A percentile compares a stretch with the other conserved stretches of the same genome.
Evolutionary conservation across 345 rosid genomes (phyloP).

Genomic region (Salix suchowensis): DNA sequence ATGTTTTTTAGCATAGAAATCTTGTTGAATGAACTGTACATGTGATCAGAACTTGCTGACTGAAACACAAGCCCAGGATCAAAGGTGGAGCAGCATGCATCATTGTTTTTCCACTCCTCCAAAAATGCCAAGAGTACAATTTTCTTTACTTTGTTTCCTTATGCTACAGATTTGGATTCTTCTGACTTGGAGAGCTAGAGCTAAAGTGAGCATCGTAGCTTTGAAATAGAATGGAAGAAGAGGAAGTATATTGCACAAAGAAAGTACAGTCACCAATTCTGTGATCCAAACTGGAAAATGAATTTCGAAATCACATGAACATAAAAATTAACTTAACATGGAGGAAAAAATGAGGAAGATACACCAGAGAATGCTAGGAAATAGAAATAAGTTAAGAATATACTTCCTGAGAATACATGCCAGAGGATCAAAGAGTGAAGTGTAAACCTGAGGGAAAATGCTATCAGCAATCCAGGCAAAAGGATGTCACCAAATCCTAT

Average conservation of each 20-base stretch:
- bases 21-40: background rate
- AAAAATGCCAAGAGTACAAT: background rate
- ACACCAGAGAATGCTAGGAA: background rate
- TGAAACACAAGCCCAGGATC: background rate
- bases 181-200: background rate
- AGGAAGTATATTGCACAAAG: background rate
- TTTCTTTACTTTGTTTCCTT: background rate
- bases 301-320: background rate
- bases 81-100: background rate
- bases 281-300: background rate
- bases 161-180: background rate
- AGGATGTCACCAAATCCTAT: slow-evolving; percentile 99
- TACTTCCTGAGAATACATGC: background rate
- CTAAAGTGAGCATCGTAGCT: background rate
- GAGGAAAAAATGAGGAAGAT: background rate
- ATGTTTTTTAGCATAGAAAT: background rate
- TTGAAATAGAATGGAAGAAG: background rate
- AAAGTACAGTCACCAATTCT: background rate
- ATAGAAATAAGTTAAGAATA: background rate
- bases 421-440: slow-evolving; percentile 1
- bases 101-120: background rate
- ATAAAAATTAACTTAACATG: background rate
- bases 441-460: slow-evolving; percentile 82
- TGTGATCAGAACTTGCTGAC: background rate
- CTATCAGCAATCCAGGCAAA: slow-evolving; percentile 82